Conservation (phyloP, 2,329 filamentous ascomycete species). For the Podosphaera xanthii region DNA sequence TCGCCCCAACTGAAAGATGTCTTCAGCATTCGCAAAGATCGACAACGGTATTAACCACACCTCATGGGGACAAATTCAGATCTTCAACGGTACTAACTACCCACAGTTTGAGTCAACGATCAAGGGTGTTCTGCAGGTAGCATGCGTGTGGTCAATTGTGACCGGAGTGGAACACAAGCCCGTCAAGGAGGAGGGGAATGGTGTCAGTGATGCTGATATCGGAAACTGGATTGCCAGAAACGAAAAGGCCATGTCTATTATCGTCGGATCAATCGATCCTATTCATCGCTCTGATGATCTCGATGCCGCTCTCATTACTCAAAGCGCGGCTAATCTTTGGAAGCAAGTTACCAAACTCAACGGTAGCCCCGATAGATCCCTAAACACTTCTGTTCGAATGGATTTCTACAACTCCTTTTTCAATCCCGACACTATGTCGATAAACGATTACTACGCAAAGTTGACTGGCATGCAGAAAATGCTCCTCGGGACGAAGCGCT, state of each 20-base stretch:
- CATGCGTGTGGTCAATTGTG: no score
- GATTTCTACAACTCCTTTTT: background rate
- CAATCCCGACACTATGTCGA: background rate
- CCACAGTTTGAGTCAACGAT: no score
- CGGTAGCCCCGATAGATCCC: background rate
- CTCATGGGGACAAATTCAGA: no score
- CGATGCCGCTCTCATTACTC: background rate
- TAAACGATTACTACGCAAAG: background rate
- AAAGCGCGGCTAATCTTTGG: background rate
- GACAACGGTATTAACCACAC: no score
- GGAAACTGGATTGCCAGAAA: background rate
- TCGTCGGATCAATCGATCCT: background rate
- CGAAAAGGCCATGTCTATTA: background rate
- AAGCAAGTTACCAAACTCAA: background rate
- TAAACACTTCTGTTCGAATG: background rate
- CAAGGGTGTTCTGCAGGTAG: no score
- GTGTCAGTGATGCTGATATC: no score
- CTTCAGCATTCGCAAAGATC: no score
- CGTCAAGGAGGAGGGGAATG: no score
- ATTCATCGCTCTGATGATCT: background rate
- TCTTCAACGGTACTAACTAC: no score
- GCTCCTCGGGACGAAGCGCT: no score
- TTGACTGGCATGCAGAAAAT: background rate
- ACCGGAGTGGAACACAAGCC: no score
- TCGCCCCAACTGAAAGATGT: no score